phyloP scores from a whole-genome alignment of 495 filamentous ascomycete genomes.

The Alectoria sarmentosa region DNA sequence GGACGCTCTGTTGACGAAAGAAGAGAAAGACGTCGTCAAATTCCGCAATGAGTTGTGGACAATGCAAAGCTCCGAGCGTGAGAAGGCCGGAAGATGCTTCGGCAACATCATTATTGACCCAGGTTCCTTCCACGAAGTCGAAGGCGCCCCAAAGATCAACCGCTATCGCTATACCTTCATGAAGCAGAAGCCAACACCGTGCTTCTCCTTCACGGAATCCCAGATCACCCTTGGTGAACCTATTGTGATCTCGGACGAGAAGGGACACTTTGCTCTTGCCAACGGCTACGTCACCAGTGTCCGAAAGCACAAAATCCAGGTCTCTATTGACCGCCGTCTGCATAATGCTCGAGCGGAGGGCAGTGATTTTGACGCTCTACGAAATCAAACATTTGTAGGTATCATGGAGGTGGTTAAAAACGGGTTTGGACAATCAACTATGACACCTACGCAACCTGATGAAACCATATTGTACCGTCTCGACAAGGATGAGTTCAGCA shows the following conservation, averaged over 20 bases:
- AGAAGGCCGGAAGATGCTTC: conserved; percentile 75
- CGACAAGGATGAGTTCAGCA: conserved; percentile 97
- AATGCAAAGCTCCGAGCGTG: conserved; percentile 80
- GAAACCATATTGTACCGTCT: conserved; percentile 69
- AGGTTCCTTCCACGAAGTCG: conserved; percentile 60
- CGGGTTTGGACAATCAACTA: conserved; percentile 28
- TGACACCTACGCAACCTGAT: conserved; percentile 40
- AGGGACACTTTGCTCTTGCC: conserved; percentile 88
- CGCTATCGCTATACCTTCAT: conserved; percentile 77
- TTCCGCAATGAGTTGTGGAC: conserved; percentile 90
- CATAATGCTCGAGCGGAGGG: conserved; percentile 75
- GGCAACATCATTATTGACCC: conserved; percentile 71
- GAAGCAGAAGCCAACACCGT: conserved; percentile 50
- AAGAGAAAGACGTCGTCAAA: conserved; percentile 80
- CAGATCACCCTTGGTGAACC: conserved; percentile 87
- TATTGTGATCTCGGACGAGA: conserved; percentile 92
- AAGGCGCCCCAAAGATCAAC: conserved; percentile 72
- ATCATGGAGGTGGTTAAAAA: conserved; percentile 79
- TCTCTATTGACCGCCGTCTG: conserved; percentile 80
- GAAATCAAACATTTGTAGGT: conserved; percentile 79
- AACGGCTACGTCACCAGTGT: conserved; percentile 82
- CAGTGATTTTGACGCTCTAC: conserved; percentile 62
- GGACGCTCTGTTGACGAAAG: conserved; percentile 88
- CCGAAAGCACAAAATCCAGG: conserved; percentile 63
- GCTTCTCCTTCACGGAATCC: conserved; percentile 81